A percentile compares a stretch with the other conserved stretches of the same genome.
Conservation (phyloP, 2,329 filamentous ascomycete species). For the Aspergillus spinulosporus region DNA sequence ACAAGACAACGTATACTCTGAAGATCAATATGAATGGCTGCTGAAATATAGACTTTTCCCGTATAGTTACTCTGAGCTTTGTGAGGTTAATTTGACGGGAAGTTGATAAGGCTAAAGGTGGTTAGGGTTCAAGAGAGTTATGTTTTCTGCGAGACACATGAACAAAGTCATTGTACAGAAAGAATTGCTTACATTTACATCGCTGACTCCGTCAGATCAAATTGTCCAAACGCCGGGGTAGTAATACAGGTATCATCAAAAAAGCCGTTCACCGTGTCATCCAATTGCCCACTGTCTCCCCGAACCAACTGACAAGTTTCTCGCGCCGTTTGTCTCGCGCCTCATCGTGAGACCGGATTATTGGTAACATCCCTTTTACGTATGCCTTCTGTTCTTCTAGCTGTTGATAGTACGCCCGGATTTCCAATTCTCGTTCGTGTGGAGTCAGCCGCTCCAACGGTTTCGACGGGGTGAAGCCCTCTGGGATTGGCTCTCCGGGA, state of each 20-base stretch:
- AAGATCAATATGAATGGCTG: neutral
- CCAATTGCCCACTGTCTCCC: constrained; percentile 46
- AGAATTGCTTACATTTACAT: neutral
- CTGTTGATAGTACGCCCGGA: constrained; percentile 40
- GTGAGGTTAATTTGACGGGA: too few species aligned
- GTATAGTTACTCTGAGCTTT: too few species aligned
- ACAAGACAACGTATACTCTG: neutral
- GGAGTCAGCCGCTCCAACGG: constrained; percentile 45
- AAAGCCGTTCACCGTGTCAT: constrained; percentile 29
- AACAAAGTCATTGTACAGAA: neutral
- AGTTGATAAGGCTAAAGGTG: too few species aligned
- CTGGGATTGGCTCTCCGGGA: constrained; percentile 39
- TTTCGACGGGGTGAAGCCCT: constrained; percentile 39
- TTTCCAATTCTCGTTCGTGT: constrained; percentile 49
- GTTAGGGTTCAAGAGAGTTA: neutral
- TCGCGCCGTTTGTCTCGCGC: constrained; percentile 41
- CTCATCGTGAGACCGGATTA: constrained; percentile 40
- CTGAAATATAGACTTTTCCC: too few species aligned
- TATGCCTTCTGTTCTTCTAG: constrained; percentile 41
- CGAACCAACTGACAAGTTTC: constrained; percentile 45
- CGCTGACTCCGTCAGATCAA: neutral
- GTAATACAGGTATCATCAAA: neutral
- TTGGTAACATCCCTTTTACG: constrained; percentile 36
- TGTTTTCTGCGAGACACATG: neutral
- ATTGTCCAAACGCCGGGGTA: neutral